Evolutionary conservation across 306 rosid genomes (phyloP).

Genomic region (Vachellia pachyceras): DNA sequence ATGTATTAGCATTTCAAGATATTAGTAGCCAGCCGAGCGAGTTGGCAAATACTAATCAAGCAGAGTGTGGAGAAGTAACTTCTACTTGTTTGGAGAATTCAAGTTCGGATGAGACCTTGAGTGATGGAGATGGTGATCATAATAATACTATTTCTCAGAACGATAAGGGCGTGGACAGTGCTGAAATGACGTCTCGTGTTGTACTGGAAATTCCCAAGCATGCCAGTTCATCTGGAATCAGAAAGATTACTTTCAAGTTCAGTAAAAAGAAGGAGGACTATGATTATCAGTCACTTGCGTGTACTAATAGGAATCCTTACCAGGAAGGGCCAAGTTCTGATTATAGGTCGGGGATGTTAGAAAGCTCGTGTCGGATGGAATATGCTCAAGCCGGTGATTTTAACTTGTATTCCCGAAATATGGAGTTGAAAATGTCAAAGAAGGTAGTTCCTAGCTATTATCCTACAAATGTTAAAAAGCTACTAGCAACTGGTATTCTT

Average conservation of each 20-base stretch:
- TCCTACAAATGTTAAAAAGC: constrained; percentile 92
- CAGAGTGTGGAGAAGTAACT: constrained; percentile 79
- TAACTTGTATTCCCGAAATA: constrained; percentile 45
- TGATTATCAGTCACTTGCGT: constrained; percentile 35
- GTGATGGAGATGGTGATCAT: constrained; percentile 53
- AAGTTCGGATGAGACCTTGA: constrained; percentile 61
- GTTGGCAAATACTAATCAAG: constrained; percentile 47
- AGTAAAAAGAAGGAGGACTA: constrained; percentile 82
- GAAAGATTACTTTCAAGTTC: constrained; percentile 87
- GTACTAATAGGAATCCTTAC: constrained; percentile 33
- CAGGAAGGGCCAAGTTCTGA: constrained; percentile 47
- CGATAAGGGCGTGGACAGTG: constrained; percentile 45
- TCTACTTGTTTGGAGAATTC: constrained; percentile 73
- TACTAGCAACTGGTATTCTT: constrained; percentile 86
- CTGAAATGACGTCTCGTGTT: constrained; percentile 60
- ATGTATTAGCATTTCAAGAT: constrained; percentile 64
- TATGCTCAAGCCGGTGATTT: constrained; percentile 45
- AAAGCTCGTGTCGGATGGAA: constrained; percentile 45
- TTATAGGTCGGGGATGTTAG: constrained; percentile 45
- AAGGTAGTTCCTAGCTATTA: constrained; percentile 65
- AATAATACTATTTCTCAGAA: constrained; percentile 45
- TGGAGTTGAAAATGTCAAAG: constrained; percentile 69
- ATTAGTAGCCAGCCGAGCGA: constrained; percentile 76
- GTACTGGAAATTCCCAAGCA: constrained; percentile 87
- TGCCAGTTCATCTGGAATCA: constrained; percentile 74